Evolutionary conservation across 441 rosid genomes (phyloP).

Genomic region (Aleurites moluccanus): DNA sequence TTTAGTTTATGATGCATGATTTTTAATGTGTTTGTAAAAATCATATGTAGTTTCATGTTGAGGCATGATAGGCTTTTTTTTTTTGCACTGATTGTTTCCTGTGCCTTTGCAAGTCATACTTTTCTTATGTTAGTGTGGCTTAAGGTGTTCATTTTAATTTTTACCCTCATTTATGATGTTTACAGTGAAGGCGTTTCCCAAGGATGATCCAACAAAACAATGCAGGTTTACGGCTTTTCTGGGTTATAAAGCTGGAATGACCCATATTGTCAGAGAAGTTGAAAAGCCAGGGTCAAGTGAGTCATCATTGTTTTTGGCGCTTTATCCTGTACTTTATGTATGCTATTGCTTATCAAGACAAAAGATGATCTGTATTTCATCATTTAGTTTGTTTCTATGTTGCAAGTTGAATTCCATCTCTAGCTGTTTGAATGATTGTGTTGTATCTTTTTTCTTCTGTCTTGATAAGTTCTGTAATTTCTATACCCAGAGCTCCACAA

Average conservation of each 20-base stretch:
- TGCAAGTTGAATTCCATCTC: neutral
- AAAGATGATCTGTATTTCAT: too few species aligned
- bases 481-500: conserved; percentile 60
- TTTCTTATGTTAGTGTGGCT: neutral
- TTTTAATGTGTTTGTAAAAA: too few species aligned
- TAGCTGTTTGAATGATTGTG: neutral
- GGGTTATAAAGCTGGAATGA: conserved; percentile 95
- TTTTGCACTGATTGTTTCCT: neutral
- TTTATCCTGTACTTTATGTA: neutral
- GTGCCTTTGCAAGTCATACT: neutral
- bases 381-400: neutral
- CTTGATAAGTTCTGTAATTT: neutral
- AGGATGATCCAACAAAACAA: conserved; percentile 67
- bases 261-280: conserved; percentile 86
- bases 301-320: neutral
- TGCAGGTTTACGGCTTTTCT: conserved; percentile 79
- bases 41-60: too few species aligned
- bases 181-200: conserved; percentile 87
- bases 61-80: neutral
- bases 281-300: conserved; percentile 84
- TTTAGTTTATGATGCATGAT: too few species aligned
- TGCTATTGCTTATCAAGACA: neutral
- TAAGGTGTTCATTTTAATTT: neutral
- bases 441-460: neutral
- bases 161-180: neutral